Evolutionary conservation across 257 asterid species (phyloP).

Genomic region (Schizonepeta tenuifolia): DNA sequence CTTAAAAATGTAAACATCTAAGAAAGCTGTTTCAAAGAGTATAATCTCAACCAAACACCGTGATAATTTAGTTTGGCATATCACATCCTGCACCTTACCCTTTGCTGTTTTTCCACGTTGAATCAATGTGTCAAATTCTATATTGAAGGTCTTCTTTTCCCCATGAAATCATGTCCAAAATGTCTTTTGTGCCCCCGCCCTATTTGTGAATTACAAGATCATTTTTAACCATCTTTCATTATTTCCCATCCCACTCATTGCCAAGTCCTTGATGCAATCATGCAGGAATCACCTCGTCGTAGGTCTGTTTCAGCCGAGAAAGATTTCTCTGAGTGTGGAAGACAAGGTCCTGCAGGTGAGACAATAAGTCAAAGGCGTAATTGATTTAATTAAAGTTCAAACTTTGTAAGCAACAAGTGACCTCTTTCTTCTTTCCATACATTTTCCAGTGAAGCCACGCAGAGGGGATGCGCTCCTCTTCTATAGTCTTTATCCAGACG

Average conservation of each 20-base stretch:
- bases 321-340: constrained; percentile 82
- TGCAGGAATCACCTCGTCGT: constrained; percentile 72
- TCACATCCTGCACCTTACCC: too few species aligned
- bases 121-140: background rate
- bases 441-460: constrained; percentile 73
- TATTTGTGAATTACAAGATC: background rate
- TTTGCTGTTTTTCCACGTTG: background rate
- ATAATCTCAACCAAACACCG: background rate
- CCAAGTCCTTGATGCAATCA: constrained; percentile 20
- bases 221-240: background rate
- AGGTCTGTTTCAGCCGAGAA: constrained; percentile 62
- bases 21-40: constrained; percentile 1
- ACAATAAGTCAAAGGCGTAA: constrained; percentile 18
- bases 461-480: constrained; percentile 97
- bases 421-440: constrained; percentile 6
- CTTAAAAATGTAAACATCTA: background rate
- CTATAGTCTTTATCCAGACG: constrained; percentile 75
- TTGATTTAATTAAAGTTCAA: background rate
- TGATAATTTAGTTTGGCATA: background rate
- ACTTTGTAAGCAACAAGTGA: constrained; percentile 9
- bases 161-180: background rate
- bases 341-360: constrained; percentile 89
- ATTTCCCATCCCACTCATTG: constrained; percentile 9
- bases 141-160: background rate
- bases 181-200: background rate